Percentiles rank a stretch among this genome's conserved stretches.
These are phyloP conservation scores for Phytophthora syringae DNA, from an alignment of 352 stramenopile species.

Conservation along the genomic window DNA sequence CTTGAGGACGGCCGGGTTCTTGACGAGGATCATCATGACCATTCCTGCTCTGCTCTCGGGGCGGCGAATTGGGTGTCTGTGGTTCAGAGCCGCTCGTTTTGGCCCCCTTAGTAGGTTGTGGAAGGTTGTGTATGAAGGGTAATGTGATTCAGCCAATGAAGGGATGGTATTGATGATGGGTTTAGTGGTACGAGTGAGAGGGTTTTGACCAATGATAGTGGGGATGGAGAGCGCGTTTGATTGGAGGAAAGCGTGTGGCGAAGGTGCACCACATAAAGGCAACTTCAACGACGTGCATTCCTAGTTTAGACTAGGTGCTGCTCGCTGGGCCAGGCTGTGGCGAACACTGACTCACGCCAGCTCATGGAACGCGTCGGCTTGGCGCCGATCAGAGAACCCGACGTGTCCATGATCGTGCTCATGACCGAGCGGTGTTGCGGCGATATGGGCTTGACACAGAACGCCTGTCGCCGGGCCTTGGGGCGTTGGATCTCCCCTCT, in stretches of 20 bases:
- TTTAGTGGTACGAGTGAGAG: background rate
- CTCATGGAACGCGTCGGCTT: constrained; percentile 28
- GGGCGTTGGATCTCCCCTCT: constrained; percentile 7
- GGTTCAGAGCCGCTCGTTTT: constrained; percentile 43
- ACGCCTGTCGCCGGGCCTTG: constrained; percentile 25
- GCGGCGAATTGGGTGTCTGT: constrained; percentile 40
- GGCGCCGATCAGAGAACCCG: background rate
- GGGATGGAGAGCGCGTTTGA: background rate
- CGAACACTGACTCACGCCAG: constrained; percentile 35
- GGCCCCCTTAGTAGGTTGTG: background rate
- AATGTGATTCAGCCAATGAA: background rate
- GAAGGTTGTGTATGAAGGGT: background rate
- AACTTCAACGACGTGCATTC: constrained; percentile 27
- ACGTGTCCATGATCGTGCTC: constrained; percentile 24
- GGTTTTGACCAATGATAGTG: constrained; percentile 9
- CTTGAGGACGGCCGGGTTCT: constrained; percentile 63
- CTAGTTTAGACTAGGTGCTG: background rate
- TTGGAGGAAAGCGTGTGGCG: constrained; percentile 11
- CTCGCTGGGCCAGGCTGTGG: constrained; percentile 14
- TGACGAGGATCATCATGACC: constrained; percentile 60
- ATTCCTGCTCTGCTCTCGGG: constrained; percentile 31
- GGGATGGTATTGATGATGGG: background rate
- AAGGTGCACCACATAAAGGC: constrained; percentile 16
- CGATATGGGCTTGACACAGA: constrained; percentile 26
- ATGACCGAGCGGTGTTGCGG: constrained; percentile 26